A percentile compares a stretch with the other conserved stretches of the same genome.
Conservation (phyloP, 2,329 filamentous ascomycete genomes). For the Emericellopsis atlantica region DNA sequence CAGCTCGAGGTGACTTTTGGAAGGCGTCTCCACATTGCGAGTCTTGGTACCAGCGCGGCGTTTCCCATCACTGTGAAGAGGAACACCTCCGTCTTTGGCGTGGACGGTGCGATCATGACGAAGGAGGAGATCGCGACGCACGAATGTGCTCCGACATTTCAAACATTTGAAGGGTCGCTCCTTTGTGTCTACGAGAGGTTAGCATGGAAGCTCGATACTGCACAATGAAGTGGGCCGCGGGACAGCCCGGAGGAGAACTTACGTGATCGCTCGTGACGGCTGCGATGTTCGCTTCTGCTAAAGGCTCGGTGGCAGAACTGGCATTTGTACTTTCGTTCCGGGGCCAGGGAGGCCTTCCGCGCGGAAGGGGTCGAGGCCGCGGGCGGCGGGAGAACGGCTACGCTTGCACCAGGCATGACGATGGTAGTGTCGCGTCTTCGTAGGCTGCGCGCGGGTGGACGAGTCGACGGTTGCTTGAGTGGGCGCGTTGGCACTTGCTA, state of each 20-base stretch:
- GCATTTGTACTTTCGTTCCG: constrained; percentile 99
- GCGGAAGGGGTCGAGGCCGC: constrained; percentile 57
- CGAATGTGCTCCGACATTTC: constrained; percentile 97
- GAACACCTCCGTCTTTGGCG: constrained; percentile 91
- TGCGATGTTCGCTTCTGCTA: constrained; percentile 92
- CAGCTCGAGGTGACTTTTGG: constrained; percentile 66
- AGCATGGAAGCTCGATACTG: constrained; percentile 7
- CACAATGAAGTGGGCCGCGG: constrained; percentile 2
- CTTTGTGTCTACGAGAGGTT: constrained; percentile 66
- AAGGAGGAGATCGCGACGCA: constrained; percentile 88
- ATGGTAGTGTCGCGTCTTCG: constrained; percentile 18
- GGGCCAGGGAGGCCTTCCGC: constrained; percentile 64
- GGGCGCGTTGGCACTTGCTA: background rate
- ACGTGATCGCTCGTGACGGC: constrained; percentile 95
- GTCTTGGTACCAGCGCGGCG: constrained; percentile 63
- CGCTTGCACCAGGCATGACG: constrained; percentile 59
- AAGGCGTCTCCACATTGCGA: constrained; percentile 47
- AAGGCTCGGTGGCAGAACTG: constrained; percentile 98
- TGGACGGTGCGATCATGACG: constrained; percentile 97
- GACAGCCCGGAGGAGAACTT: constrained; percentile 36
- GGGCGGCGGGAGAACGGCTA: constrained; percentile 50
- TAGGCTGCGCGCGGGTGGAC: constrained; percentile 3
- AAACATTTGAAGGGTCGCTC: constrained; percentile 97
- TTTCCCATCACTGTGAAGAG: constrained; percentile 89
- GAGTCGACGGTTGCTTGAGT: constrained; percentile 1